A percentile compares a stretch with the other conserved stretches of the same genome.
These are phyloP conservation scores for Heterobasidion annosum DNA, from an alignment of 1,284 basidiomycete species.

Conservation along the genomic window DNA sequence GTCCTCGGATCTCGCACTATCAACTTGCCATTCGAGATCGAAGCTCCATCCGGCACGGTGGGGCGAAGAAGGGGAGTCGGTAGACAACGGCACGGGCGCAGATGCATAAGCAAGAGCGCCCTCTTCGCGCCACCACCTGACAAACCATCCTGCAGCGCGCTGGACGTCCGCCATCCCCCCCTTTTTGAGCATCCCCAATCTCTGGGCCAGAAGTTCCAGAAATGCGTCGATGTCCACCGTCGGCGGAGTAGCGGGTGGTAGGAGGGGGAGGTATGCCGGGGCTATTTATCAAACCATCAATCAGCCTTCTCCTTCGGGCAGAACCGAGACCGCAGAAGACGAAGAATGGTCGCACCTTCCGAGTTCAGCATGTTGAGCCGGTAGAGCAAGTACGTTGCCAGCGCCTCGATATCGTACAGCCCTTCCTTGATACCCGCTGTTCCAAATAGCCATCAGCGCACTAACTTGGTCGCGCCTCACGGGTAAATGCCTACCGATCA, in stretches of 20 bases:
- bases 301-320: neutral
- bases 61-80: neutral
- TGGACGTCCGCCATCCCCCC: slow-evolving; percentile 67
- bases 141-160: slow-evolving; percentile 72
- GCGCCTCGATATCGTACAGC: slow-evolving; percentile 77
- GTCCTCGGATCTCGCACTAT: slow-evolving; percentile 16
- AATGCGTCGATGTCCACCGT: slow-evolving; percentile 56
- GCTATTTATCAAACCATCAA: slow-evolving; percentile 22
- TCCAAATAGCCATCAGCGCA: neutral
- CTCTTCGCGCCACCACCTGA: slow-evolving; percentile 80
- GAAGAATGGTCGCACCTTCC: slow-evolving; percentile 38
- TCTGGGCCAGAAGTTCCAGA: slow-evolving; percentile 56
- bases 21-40: slow-evolving; percentile 62
- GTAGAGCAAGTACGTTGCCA: slow-evolving; percentile 87
- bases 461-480: slow-evolving; percentile 1
- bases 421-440: slow-evolving; percentile 92
- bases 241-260: slow-evolving; percentile 45
- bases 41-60: slow-evolving; percentile 57
- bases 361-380: slow-evolving; percentile 75
- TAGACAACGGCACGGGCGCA: slow-evolving; percentile 22
- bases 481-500: slow-evolving; percentile 59
- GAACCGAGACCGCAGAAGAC: neutral
- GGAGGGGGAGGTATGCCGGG: slow-evolving; percentile 60
- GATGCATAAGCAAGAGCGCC: slow-evolving; percentile 45
- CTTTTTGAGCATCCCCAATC: slow-evolving; percentile 74